Conservation (phyloP, 768 basidiomycete genomes). For the Rhizopogon sp. region DNA sequence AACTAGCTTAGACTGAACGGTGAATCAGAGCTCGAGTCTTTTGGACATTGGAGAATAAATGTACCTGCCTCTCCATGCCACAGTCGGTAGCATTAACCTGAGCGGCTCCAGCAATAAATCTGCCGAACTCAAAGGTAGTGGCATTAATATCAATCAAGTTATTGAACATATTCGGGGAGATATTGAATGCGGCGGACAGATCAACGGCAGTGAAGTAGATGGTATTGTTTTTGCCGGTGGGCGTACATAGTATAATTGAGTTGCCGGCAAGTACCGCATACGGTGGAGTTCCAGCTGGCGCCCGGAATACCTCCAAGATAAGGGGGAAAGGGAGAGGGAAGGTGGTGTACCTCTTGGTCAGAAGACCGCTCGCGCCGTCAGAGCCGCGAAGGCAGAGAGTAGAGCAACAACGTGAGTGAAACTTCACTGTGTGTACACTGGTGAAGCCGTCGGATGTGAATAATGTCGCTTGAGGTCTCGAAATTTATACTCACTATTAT, state of each 20-base stretch:
- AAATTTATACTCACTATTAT: neutral
- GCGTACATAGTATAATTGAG: neutral
- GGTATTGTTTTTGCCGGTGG: neutral
- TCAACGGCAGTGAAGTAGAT: constrained; percentile 1
- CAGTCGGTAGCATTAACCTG: neutral
- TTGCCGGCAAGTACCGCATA: constrained; percentile 6
- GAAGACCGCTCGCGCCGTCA: constrained; percentile 12
- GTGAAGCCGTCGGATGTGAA: neutral
- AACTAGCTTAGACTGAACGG: neutral
- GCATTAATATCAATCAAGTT: neutral
- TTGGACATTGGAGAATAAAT: neutral
- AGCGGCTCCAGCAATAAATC: neutral
- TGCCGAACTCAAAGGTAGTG: neutral
- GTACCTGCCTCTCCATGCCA: neutral
- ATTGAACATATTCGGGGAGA: neutral
- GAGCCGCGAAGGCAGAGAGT: constrained; percentile 2
- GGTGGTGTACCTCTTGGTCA: constrained; percentile 7
- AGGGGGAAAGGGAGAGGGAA: constrained; percentile 7
- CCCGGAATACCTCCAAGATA: constrained; percentile 4
- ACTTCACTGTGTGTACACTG: constrained; percentile 7
- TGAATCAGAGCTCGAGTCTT: neutral
- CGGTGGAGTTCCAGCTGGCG: neutral
- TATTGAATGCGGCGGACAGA: neutral
- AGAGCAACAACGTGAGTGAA: neutral
- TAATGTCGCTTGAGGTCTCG: neutral